Conservation (phyloP, 2,329 filamentous ascomycete species). For the Clonostachys chloroleuca region DNA sequence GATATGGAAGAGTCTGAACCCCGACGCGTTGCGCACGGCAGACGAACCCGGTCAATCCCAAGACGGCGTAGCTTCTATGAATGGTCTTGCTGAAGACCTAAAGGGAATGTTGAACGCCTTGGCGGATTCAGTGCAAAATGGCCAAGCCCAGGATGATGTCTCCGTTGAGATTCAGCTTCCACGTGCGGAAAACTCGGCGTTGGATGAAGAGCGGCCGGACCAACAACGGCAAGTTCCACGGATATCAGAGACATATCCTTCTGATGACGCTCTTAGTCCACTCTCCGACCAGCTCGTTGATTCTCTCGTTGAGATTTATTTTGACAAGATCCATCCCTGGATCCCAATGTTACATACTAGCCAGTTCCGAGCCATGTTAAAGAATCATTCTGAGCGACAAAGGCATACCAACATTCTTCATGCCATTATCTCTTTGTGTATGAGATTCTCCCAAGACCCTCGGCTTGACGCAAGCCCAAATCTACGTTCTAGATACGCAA, state of each 20-base stretch:
- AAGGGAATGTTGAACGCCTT: background rate
- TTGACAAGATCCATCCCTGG: constrained; percentile 29
- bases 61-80: background rate
- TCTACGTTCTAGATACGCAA: constrained; percentile 14
- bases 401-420: constrained; percentile 23
- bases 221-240: no score
- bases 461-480: constrained; percentile 10
- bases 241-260: no score
- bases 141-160: no score
- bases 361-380: constrained; percentile 13
- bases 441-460: constrained; percentile 16
- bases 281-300: constrained; percentile 22
- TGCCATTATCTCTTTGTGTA: constrained; percentile 22
- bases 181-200: background rate
- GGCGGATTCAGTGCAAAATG: no score
- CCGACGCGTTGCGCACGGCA: background rate
- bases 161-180: no score
- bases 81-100: background rate
- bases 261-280: background rate
- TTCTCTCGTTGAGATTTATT: constrained; percentile 25
- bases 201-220: background rate
- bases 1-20: constrained; percentile 12
- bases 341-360: constrained; percentile 19
- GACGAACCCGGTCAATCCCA: background rate
- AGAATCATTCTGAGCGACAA: constrained; percentile 9